A percentile compares a stretch with the other conserved stretches of the same genome.
phyloP scores from a whole-genome alignment of 1,139 yeast genomes.

The Arxiozyma heterogenica region DNA sequence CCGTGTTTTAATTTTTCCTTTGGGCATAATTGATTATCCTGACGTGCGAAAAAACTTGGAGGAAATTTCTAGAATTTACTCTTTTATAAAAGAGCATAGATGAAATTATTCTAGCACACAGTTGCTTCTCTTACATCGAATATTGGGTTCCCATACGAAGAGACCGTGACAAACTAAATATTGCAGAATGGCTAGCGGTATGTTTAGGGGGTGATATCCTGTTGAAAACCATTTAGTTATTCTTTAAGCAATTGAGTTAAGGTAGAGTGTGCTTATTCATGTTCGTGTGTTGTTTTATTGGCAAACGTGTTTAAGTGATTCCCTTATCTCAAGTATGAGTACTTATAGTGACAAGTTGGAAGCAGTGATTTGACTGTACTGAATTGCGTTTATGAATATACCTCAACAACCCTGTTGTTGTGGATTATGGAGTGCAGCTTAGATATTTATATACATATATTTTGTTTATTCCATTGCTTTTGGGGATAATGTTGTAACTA shows the following conservation, averaged over 20 bases:
- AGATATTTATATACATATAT: neutral
- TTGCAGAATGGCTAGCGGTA: conserved; percentile 34
- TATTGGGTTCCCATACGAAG: neutral
- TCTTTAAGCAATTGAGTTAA: conserved; percentile 15
- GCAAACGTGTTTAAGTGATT: neutral
- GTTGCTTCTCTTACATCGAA: too few species aligned
- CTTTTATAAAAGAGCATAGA: neutral
- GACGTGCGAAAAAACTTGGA: neutral
- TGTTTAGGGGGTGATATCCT: conserved; percentile 34
- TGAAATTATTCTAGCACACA: too few species aligned
- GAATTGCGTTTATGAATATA: neutral
- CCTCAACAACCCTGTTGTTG: neutral
- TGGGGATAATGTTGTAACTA: neutral
- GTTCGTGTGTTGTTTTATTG: neutral
- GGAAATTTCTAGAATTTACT: neutral
- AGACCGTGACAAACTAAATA: conserved; percentile 11
- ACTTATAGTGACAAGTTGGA: neutral
- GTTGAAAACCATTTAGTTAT: conserved; percentile 32
- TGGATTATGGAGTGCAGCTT: neutral
- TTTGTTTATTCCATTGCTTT: neutral
- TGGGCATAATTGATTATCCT: neutral
- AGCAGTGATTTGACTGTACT: neutral
- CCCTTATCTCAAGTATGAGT: neutral
- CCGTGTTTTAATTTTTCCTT: neutral
- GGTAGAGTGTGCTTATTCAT: neutral